Conservation (phyloP, 305 asterid genomes). For the Fraxinus nigra region DNA sequence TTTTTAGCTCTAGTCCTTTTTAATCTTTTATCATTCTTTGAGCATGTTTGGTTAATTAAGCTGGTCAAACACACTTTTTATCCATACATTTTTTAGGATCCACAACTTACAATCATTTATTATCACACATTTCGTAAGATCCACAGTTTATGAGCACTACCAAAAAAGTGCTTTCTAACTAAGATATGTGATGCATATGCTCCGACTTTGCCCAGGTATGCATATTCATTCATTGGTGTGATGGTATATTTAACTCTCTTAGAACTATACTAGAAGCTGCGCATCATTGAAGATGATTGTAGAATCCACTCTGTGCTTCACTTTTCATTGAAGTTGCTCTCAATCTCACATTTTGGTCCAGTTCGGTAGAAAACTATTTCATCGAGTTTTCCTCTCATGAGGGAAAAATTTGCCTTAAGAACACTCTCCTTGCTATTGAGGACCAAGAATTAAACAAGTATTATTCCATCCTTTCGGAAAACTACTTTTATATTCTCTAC, state of each 20-base stretch:
- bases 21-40: neutral
- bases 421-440: neutral
- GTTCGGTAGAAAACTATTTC: neutral
- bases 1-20: constrained; percentile 3
- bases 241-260: neutral
- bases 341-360: neutral
- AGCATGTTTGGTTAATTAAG: no score
- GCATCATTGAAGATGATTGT: neutral
- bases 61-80: no score
- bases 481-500: neutral
- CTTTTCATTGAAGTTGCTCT: neutral
- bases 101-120: neutral
- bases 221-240: neutral
- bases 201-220: neutral
- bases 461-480: neutral
- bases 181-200: neutral
- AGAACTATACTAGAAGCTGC: neutral
- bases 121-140: no score
- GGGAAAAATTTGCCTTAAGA: neutral
- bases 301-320: neutral
- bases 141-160: neutral
- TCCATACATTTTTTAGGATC: neutral
- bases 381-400: neutral
- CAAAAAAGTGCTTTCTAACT: neutral
- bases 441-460: neutral